Percentiles rank a stretch among this genome's conserved stretches.
Evolutionary conservation across 345 rosid genomes (phyloP).

Genomic region (Eucalyptus caleyi): DNA sequence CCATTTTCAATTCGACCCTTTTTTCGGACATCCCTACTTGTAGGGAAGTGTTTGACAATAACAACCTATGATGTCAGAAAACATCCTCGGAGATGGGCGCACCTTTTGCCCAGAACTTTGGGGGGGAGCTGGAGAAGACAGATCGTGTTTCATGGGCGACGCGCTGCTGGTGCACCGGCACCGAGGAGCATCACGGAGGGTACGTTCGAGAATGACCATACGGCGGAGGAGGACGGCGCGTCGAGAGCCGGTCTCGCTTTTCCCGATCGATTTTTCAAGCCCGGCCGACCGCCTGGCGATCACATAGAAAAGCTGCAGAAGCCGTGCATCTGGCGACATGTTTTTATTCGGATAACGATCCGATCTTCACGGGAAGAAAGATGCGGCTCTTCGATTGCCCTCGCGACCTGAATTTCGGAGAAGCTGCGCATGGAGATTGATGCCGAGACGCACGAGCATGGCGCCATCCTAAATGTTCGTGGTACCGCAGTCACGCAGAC

Average conservation of each 20-base stretch:
- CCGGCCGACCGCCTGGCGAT: not conserved
- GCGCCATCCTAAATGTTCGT: not conserved
- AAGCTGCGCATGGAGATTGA: not conserved
- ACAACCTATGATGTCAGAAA: fast-evolving
- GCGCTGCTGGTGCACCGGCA: not conserved
- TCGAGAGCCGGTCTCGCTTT: not conserved
- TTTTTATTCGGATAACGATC: not conserved
- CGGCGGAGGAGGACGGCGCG: not conserved
- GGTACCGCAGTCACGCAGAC: not conserved
- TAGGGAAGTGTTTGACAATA: not conserved
- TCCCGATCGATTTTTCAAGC: not conserved
- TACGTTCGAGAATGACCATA: not conserved
- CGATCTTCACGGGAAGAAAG: not conserved
- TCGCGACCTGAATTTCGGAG: not conserved
- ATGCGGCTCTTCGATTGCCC: not conserved
- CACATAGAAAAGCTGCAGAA: not conserved
- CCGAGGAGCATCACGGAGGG: not conserved
- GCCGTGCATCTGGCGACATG: not conserved
- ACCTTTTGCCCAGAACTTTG: not conserved
- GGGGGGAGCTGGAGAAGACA: not conserved
- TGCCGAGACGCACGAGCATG: not conserved
- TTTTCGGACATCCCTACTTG: too few species aligned
- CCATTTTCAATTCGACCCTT: too few species aligned
- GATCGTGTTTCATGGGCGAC: not conserved
- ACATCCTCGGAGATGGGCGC: not conserved